phyloP scores from a whole-genome alignment of 305 asterid species.

The Fraxinus angustifolia region DNA sequence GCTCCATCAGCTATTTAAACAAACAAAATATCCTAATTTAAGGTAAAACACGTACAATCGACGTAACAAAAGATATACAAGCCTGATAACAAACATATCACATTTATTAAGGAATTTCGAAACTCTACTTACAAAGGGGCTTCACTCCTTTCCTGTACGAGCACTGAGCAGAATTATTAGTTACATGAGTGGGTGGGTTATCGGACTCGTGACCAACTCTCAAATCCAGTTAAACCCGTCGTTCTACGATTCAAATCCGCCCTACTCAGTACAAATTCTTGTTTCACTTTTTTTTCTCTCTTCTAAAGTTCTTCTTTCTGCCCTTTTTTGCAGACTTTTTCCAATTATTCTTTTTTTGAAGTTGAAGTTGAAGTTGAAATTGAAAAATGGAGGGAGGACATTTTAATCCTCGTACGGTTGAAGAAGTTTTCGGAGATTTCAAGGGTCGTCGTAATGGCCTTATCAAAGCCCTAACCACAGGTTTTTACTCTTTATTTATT shows the following conservation, averaged over 20 bases:
- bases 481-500: conserved; percentile 23
- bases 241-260: conserved; percentile 47
- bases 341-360: not conserved
- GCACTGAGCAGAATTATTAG: not conserved
- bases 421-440: conserved; percentile 66
- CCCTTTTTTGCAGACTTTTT: not conserved
- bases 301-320: conserved; percentile 13
- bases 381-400: conserved; percentile 40
- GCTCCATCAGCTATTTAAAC: not conserved
- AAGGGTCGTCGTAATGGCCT: conserved; percentile 67
- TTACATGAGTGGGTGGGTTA: conserved; percentile 1
- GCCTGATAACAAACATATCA: not conserved
- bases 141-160: not conserved
- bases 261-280: not conserved
- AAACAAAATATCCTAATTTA: no score
- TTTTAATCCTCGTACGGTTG: conserved; percentile 57
- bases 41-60: not conserved
- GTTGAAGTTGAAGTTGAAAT: conserved; percentile 8
- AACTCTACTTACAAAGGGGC: not conserved
- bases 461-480: conserved; percentile 76
- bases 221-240: conserved; percentile 44
- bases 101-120: not conserved
- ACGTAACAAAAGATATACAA: not conserved
- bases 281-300: not conserved
- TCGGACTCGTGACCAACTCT: conserved; percentile 48